phyloP scores from a whole-genome alignment of 345 rosid species.

The Cardiospermum halicacabum region DNA sequence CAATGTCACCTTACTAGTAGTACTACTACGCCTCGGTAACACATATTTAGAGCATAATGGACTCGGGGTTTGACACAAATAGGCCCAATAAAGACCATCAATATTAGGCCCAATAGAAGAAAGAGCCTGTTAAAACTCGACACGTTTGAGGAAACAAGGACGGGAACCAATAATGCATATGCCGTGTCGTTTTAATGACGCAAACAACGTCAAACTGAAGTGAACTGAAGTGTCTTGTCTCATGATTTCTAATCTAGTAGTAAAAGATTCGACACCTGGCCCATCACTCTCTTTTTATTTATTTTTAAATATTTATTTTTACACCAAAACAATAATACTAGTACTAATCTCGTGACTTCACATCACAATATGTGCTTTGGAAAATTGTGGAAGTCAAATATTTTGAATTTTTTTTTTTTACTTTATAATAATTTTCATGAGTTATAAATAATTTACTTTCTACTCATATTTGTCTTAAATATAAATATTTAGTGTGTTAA shows the following conservation, averaged over 20 bases:
- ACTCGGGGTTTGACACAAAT: background rate
- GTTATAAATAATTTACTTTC: too few species aligned
- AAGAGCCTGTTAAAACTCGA: background rate
- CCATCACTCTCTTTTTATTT: too few species aligned
- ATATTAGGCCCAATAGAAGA: background rate
- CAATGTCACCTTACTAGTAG: too few species aligned
- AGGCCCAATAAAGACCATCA: background rate
- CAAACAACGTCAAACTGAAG: conserved; percentile 14
- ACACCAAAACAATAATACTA: background rate
- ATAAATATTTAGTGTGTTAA: too few species aligned
- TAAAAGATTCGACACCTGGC: background rate
- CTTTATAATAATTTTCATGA: too few species aligned
- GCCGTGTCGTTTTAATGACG: conserved; percentile 7
- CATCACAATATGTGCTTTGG: too few species aligned
- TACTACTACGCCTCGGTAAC: too few species aligned
- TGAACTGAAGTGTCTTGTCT: conserved; percentile 23
- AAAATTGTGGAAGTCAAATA: too few species aligned
- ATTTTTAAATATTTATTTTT: too few species aligned
- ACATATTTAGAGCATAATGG: background rate
- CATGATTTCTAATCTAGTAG: background rate
- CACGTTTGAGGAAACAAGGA: background rate
- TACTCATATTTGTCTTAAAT: too few species aligned
- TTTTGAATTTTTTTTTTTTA: too few species aligned
- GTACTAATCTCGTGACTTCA: too few species aligned
- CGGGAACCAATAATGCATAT: background rate